A percentile compares a stretch with the other conserved stretches of the same genome.
These are phyloP conservation scores for Lolium rigidum DNA, from an alignment of 176 grass and related monocot genomes.

Conservation along the genomic window DNA sequence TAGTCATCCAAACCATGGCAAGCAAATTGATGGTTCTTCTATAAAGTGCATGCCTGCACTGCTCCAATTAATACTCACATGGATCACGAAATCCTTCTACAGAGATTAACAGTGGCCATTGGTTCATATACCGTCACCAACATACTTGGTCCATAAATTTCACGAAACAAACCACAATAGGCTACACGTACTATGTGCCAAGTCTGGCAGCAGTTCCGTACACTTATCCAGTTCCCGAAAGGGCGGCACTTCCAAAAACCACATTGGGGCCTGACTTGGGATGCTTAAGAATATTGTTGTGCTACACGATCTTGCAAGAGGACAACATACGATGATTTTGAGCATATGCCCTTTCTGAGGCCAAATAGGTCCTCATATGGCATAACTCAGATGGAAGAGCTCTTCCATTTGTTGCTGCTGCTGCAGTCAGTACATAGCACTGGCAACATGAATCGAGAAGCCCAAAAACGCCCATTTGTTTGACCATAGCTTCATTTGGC, in stretches of 20 bases:
- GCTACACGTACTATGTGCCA: conserved; percentile 46
- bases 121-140: conserved; percentile 31
- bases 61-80: conserved; percentile 41
- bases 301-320: conserved; percentile 40
- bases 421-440: conserved; percentile 37
- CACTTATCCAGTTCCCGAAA: conserved; percentile 27
- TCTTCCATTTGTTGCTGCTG: conserved; percentile 21
- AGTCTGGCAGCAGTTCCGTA: conserved; percentile 24
- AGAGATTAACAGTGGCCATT: conserved; percentile 40
- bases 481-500: conserved; percentile 56
- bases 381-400: conserved; percentile 36
- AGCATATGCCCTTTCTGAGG: conserved; percentile 47
- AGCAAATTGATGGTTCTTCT: conserved; percentile 20
- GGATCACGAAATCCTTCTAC: conserved; percentile 40
- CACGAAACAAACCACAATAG: conserved; percentile 12
- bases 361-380: conserved; percentile 42
- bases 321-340: conserved; percentile 34
- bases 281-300: conserved; percentile 36
- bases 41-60: conserved; percentile 34
- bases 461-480: conserved; percentile 47
- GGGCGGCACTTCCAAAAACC: conserved; percentile 39
- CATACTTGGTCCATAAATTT: conserved; percentile 34
- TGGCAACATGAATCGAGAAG: conserved; percentile 37
- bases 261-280: conserved; percentile 45
- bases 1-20: conserved; percentile 45